Evolutionary conservation across 495 filamentous ascomycete species (phyloP), one percentile per base, ranked within the genome.

Genomic region (Pyrenula massariospora): DNA sequence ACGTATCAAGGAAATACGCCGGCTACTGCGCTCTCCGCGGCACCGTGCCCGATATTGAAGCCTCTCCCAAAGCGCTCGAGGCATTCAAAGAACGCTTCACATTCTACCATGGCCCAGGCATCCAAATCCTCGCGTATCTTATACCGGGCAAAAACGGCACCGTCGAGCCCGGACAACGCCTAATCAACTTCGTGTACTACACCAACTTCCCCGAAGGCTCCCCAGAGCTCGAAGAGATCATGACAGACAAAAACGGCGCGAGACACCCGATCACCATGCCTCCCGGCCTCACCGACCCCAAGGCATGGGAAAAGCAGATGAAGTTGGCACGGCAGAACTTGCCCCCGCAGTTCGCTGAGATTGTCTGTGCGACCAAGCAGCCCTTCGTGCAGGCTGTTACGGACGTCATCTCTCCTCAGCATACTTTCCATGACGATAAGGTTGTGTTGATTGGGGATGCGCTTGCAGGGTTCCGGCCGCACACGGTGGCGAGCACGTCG

Each of bases 141-240:
- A 81, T 82, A 51, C 76, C 79, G 0, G 79, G 77, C 1, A 57
- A 67, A 15, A 65, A 78, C 52, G 76, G 78, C 5, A 69, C 69
- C 2, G 66, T 77, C 10, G 65, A 74, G 48, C 66, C 67, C 0
- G 78, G 73, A 12, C 54, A 74, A 12, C 70, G 78, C 1, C 70
- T 77, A 8, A 68, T 80, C 48, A 84, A 82, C 60, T 79, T 73
- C 57, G 80, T 83, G 51, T 84, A 77, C 66, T 84, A 83, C 60
- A 68, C 66, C 54, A 82, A 81, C 56, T 80, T 76, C 58, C 65
- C 73, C 8, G 68, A 68, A 48, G 66, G 64, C 12, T 76, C 73
- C 0, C 48, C 66, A 8, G 77, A 75, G 51, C 62, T 77, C 25
- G 70, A 73, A 24, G 69, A 72, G 53, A 68, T 83, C 21, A 72